These are phyloP conservation scores for Pichia sp. DNA, from an alignment of 1,139 yeast species.

Conservation along the genomic window DNA sequence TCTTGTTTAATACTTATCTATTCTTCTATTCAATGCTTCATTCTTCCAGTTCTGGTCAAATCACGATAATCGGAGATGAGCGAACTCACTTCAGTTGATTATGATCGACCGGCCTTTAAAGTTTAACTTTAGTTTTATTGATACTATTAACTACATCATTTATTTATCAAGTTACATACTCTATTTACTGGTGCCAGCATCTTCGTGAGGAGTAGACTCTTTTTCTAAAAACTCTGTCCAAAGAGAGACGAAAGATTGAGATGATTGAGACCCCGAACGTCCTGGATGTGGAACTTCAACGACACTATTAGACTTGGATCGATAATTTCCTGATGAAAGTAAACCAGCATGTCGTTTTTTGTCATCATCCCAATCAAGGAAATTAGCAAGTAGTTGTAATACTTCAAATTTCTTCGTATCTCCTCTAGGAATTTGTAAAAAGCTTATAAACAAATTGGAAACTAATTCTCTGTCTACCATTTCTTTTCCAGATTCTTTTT, in stretches of 20 bases:
- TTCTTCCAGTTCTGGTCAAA: too few species aligned
- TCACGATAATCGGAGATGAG: constrained; percentile 1
- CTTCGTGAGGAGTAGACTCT: constrained; percentile 36
- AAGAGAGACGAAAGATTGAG: constrained; percentile 70
- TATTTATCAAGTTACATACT: background rate
- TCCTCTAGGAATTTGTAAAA: constrained; percentile 81
- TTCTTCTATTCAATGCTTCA: background rate
- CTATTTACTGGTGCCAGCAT: background rate
- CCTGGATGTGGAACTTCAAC: constrained; percentile 26
- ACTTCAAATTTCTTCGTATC: constrained; percentile 94
- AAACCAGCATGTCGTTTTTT: constrained; percentile 81
- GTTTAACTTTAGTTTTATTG: too few species aligned
- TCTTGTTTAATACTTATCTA: background rate
- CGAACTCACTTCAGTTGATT: background rate
- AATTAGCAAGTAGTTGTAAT: constrained; percentile 72
- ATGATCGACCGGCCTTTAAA: too few species aligned
- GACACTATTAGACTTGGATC: constrained; percentile 24
- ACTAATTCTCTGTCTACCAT: constrained; percentile 82
- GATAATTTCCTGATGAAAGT: constrained; percentile 36
- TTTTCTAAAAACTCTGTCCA: constrained; percentile 90
- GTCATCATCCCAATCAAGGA: constrained; percentile 82
- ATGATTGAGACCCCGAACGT: constrained; percentile 34
- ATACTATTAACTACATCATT: background rate
- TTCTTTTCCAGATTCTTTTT: constrained; percentile 65
- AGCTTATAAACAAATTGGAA: constrained; percentile 78